Percentiles rank a stretch among this genome's conserved stretches.
These are phyloP conservation scores for Pleurotus tuoliensis DNA, from an alignment of 768 basidiomycete genomes.

Conservation along the genomic window DNA sequence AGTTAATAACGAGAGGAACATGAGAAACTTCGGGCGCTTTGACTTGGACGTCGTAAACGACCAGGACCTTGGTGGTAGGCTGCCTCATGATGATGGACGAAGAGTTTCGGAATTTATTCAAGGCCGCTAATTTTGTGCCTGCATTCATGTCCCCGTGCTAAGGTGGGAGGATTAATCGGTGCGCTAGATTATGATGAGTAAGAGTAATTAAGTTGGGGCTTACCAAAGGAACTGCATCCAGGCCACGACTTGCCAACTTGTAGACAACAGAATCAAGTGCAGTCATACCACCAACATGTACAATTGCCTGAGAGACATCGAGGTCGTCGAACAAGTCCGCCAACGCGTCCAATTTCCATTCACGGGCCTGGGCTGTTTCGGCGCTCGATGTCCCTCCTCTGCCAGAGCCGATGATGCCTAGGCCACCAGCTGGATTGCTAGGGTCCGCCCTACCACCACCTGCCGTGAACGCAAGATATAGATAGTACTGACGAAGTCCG, in stretches of 20 bases:
- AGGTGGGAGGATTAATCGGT: conserved; percentile 5
- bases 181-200: background rate
- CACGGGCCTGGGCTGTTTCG: conserved; percentile 80
- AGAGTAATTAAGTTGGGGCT: conserved; percentile 26
- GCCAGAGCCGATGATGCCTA: conserved; percentile 94
- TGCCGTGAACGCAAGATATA: conserved; percentile 93
- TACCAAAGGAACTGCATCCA: conserved; percentile 88
- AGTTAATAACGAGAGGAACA: conserved; percentile 93
- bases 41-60: conserved; percentile 92
- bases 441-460: conserved; percentile 63
- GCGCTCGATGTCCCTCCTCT: conserved; percentile 67
- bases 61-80: conserved; percentile 68
- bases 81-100: conserved; percentile 60
- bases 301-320: conserved; percentile 74
- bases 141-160: conserved; percentile 94
- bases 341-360: conserved; percentile 94
- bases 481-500: conserved; percentile 91
- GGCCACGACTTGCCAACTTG: conserved; percentile 78
- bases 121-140: conserved; percentile 71
- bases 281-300: conserved; percentile 86
- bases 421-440: conserved; percentile 34
- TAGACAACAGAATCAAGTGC: conserved; percentile 87
- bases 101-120: conserved; percentile 78
- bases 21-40: conserved; percentile 88
- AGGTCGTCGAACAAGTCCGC: conserved; percentile 88